Percentiles rank a stretch among this genome's conserved stretches.
Conservation (phyloP, 306 rosid species). For the Delonix regia region DNA sequence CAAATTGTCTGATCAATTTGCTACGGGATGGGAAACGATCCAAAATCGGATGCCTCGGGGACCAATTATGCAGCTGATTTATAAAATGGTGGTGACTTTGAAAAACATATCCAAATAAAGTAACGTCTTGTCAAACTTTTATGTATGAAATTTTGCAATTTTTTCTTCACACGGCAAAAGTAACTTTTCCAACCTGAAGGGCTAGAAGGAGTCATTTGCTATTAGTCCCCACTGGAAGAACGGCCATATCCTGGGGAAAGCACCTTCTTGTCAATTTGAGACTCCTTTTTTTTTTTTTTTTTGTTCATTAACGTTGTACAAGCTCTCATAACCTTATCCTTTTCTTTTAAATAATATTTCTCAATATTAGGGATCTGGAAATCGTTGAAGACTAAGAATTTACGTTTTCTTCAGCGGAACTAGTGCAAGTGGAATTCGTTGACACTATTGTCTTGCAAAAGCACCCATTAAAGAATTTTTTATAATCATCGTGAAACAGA, state of each 20-base stretch:
- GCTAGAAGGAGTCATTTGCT: background rate
- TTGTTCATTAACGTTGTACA: constrained; percentile 11
- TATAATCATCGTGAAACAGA: background rate
- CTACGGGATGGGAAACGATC: constrained; percentile 14
- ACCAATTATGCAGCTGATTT: background rate
- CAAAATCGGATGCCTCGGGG: constrained; percentile 3
- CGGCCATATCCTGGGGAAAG: constrained; percentile 36
- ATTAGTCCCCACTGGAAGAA: too few species aligned
- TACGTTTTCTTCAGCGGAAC: background rate
- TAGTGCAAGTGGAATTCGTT: background rate
- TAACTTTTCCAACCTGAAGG: constrained; percentile 14
- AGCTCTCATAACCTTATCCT: background rate
- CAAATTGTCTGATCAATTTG: constrained; percentile 34
- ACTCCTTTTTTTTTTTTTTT: constrained; percentile 16
- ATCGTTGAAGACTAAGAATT: background rate
- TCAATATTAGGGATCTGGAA: background rate
- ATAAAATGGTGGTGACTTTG: background rate
- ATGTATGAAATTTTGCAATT: constrained; percentile 4
- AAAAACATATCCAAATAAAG: background rate
- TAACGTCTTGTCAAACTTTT: background rate
- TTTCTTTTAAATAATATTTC: background rate
- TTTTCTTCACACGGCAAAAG: constrained; percentile 28
- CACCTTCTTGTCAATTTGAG: constrained; percentile 25
- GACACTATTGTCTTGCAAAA: background rate
- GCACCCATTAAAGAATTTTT: background rate